Evolutionary conservation across 768 basidiomycete species (phyloP).

Genomic region (Saitozyma sp.): DNA sequence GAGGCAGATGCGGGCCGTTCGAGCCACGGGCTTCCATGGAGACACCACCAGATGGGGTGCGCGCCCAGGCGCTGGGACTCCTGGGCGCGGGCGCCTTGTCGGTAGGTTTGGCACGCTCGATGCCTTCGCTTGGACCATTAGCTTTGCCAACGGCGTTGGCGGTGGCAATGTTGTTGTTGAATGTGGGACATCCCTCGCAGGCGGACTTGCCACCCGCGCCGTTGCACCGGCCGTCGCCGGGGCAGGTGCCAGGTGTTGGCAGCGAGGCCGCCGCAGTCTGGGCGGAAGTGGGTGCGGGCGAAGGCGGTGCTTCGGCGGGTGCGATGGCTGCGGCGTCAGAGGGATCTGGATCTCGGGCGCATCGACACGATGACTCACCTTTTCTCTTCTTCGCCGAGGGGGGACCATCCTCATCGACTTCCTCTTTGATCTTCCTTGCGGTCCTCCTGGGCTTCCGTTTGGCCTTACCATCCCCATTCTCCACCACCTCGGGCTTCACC

Average conservation of each 20-base stretch:
- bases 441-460: slow-evolving; percentile 18
- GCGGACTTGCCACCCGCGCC: slow-evolving; percentile 91
- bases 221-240: slow-evolving; percentile 96
- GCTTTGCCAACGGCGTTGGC: slow-evolving; percentile 54
- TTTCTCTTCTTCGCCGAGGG: slow-evolving; percentile 30
- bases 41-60: neutral
- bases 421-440: slow-evolving; percentile 23
- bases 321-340: slow-evolving; percentile 8
- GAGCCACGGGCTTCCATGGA: slow-evolving; percentile 1
- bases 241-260: slow-evolving; percentile 68
- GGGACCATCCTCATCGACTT: slow-evolving; percentile 21
- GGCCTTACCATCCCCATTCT: neutral
- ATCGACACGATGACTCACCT: slow-evolving; percentile 22
- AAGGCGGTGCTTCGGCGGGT: slow-evolving; percentile 19
- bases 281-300: slow-evolving; percentile 32
- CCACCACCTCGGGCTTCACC: neutral
- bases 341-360: neutral
- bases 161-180: slow-evolving; percentile 69
- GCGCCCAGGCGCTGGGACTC: slow-evolving; percentile 10
- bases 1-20: slow-evolving; percentile 1
- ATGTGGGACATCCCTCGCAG: slow-evolving; percentile 94
- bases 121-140: slow-evolving; percentile 55
- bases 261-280: slow-evolving; percentile 3
- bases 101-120: slow-evolving; percentile 30
- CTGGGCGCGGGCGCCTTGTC: neutral